Evolutionary conservation across 2,329 filamentous ascomycete genomes (phyloP).

Genomic region (Escovopsis sp.): DNA sequence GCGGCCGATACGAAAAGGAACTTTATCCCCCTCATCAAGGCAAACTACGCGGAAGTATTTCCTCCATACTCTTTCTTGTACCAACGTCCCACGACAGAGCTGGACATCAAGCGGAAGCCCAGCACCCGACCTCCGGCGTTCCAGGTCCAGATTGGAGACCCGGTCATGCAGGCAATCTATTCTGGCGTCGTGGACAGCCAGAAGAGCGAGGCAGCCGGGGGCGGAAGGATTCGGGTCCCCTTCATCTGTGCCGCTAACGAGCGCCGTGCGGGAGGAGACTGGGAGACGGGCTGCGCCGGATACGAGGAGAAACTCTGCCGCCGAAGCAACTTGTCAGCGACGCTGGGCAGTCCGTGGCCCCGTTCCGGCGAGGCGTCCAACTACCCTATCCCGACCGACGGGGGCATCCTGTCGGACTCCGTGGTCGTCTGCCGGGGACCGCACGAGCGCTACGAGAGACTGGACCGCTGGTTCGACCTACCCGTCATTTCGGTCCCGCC

Average conservation of each 20-base stretch:
- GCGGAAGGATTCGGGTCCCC: slow-evolving; percentile 31
- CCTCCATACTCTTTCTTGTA: slow-evolving; percentile 45
- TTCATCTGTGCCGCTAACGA: slow-evolving; percentile 65
- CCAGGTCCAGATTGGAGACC: slow-evolving; percentile 39
- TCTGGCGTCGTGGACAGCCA: slow-evolving; percentile 32
- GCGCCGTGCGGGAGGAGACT: slow-evolving; percentile 62
- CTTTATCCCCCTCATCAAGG: slow-evolving; percentile 50
- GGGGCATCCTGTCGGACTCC: slow-evolving; percentile 53
- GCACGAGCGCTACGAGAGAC: slow-evolving; percentile 46
- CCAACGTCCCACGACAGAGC: slow-evolving; percentile 31
- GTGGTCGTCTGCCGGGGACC: slow-evolving; percentile 62
- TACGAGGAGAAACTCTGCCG: slow-evolving; percentile 55
- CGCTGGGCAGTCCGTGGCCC: slow-evolving; percentile 45
- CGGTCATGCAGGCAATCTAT: slow-evolving; percentile 42
- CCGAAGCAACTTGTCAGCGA: slow-evolving; percentile 57
- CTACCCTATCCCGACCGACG: slow-evolving; percentile 57
- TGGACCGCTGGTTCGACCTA: slow-evolving; percentile 39
- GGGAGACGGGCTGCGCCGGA: slow-evolving; percentile 45
- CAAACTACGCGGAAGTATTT: slow-evolving; percentile 38
- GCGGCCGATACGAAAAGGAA: slow-evolving; percentile 57
- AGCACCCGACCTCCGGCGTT: slow-evolving; percentile 29
- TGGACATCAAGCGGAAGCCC: slow-evolving; percentile 22
- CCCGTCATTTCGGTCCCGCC: slow-evolving; percentile 63
- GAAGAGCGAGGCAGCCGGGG: slow-evolving; percentile 17
- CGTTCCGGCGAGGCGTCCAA: slow-evolving; percentile 31